phyloP scores from a whole-genome alignment of 306 rosid genomes.

The Arachis stenosperma region DNA sequence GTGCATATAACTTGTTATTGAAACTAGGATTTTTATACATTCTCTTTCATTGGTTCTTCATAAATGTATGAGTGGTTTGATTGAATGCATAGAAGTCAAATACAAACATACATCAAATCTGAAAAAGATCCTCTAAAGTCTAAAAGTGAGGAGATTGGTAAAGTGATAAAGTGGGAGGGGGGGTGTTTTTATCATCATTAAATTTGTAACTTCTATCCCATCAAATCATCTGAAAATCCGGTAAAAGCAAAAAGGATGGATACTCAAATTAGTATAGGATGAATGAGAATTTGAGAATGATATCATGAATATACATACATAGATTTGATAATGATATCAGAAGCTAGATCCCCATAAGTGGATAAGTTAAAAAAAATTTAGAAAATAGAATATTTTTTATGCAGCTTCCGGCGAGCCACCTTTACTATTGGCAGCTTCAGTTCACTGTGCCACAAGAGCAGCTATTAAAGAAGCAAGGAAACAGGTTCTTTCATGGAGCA shows the following conservation, averaged over 20 bases:
- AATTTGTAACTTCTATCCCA: neutral
- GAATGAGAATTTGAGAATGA: neutral
- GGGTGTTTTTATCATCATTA: no score
- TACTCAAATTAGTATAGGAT: neutral
- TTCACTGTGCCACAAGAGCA: slow-evolving; percentile 90
- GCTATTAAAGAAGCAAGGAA: slow-evolving; percentile 77
- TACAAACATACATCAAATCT: neutral
- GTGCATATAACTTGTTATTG: neutral
- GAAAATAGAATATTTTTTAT: slow-evolving; percentile 14
- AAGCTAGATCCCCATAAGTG: neutral
- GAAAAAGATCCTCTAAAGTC: no score
- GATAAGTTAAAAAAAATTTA: no score
- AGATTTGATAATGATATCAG: neutral
- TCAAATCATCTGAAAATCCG: neutral
- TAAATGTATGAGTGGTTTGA: neutral
- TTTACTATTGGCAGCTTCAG: slow-evolving; percentile 74
- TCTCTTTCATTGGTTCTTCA: neutral
- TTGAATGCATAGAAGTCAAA: neutral
- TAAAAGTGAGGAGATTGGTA: no score
- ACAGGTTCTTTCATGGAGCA: slow-evolving; percentile 71
- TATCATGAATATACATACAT: neutral
- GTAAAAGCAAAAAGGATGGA: neutral
- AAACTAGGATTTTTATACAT: slow-evolving; percentile 3
- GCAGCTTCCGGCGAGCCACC: slow-evolving; percentile 99
- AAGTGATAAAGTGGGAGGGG: no score